These are phyloP conservation scores for Paxillus involutus DNA, from an alignment of 768 basidiomycete genomes.

Conservation along the genomic window DNA sequence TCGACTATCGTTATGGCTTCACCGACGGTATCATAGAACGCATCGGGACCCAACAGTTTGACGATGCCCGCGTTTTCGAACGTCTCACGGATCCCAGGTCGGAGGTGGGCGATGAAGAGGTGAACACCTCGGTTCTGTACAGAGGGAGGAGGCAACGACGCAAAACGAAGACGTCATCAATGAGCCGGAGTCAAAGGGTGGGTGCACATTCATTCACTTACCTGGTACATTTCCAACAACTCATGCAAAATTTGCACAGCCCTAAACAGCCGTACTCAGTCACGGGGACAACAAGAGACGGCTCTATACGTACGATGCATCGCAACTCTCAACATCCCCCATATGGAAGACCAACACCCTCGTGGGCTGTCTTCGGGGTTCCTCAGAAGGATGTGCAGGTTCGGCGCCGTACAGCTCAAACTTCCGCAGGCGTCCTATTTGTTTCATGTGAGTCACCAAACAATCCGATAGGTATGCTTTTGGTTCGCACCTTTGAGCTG, in stretches of 20 bases:
- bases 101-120: constrained; percentile 48
- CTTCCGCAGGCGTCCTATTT: constrained; percentile 70
- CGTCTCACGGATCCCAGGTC: constrained; percentile 31
- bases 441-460: constrained; percentile 1
- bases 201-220: constrained; percentile 27
- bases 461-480: neutral
- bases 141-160: neutral
- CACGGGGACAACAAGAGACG: neutral
- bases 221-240: constrained; percentile 75
- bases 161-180: neutral
- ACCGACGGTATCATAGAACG: constrained; percentile 44
- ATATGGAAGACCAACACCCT: constrained; percentile 87
- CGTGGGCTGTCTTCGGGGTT: constrained; percentile 72
- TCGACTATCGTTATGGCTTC: constrained; percentile 42
- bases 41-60: constrained; percentile 41
- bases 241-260: constrained; percentile 85
- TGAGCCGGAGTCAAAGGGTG: neutral
- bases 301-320: constrained; percentile 77
- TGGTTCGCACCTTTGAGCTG: constrained; percentile 71
- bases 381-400: constrained; percentile 86
- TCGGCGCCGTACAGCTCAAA: constrained; percentile 86
- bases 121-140: constrained; percentile 42
- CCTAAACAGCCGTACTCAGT: constrained; percentile 36
- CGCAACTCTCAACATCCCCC: constrained; percentile 87
- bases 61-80: constrained; percentile 48